Percentiles rank a stretch among this genome's conserved stretches.
Conservation (phyloP, 768 basidiomycete species). For the Boletus rubropictus region DNA sequence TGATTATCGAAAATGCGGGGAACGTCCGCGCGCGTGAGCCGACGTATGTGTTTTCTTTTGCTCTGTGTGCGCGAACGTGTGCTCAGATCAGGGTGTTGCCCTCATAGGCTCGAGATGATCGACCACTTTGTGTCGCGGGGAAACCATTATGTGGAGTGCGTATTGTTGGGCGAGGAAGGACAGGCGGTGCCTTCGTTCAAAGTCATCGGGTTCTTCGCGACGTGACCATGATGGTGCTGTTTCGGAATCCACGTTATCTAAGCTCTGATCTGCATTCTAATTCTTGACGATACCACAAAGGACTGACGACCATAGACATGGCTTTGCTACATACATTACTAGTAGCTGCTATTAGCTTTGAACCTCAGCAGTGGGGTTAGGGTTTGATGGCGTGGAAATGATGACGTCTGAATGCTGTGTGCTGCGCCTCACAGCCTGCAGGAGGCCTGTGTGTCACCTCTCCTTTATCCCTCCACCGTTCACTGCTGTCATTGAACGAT, state of each 20-base stretch:
- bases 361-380: neutral
- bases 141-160: conserved; percentile 90
- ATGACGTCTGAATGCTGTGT: conserved; percentile 17
- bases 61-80: neutral
- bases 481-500: conserved; percentile 9
- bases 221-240: conserved; percentile 37
- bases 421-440: neutral
- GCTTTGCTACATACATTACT: neutral
- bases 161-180: conserved; percentile 84
- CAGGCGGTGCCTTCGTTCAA: conserved; percentile 76
- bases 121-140: conserved; percentile 82
- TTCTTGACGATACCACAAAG: neutral
- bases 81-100: neutral
- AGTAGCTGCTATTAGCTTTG: neutral
- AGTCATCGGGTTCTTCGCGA: conserved; percentile 85
- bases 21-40: conserved; percentile 57
- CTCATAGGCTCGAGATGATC: conserved; percentile 69
- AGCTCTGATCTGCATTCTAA: neutral
- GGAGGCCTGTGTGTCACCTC: neutral
- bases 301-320: conserved; percentile 1
- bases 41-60: conserved; percentile 52
- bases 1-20: conserved; percentile 71
- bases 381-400: conserved; percentile 19
- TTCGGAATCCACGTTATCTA: too few relatives aligned
- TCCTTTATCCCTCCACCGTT: neutral